phyloP scores from a whole-genome alignment of 2,329 filamentous ascomycete genomes.

The Colletotrichum caudatum region DNA sequence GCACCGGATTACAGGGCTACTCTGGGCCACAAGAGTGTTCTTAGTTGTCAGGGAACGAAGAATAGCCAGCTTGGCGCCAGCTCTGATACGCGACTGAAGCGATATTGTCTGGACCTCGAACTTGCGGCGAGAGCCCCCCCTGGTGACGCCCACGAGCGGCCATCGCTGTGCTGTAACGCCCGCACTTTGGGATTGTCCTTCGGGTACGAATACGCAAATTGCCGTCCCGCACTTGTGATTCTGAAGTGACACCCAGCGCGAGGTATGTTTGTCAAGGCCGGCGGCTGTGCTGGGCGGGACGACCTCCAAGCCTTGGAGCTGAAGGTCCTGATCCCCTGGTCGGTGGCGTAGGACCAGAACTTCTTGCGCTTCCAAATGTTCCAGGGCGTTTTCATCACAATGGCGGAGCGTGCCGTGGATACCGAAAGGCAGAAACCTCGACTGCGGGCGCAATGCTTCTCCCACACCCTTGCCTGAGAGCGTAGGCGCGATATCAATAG shows the following conservation, averaged over 20 bases:
- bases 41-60: conserved; percentile 3
- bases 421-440: conserved; percentile 2
- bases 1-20: neutral
- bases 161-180: conserved; percentile 35
- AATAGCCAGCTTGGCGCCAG: conserved; percentile 7
- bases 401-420: conserved; percentile 12
- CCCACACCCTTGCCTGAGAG: neutral
- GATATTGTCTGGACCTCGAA: conserved; percentile 13
- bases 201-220: neutral
- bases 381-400: neutral
- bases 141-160: conserved; percentile 6
- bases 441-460: conserved; percentile 29
- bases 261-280: neutral
- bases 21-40: neutral
- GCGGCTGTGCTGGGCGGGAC: neutral
- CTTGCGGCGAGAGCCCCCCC: conserved; percentile 17
- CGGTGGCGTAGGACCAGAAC: neutral
- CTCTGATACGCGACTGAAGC: conserved; percentile 28
- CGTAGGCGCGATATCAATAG: conserved; percentile 2
- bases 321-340: conserved; percentile 7
- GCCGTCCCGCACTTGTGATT: neutral
- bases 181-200: conserved; percentile 12
- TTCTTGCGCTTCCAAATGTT: neutral
- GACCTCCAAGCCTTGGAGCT: conserved; percentile 7
- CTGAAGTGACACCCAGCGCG: neutral